Evolutionary conservation across 768 basidiomycete species (phyloP).

Genomic region (Leucosporidium yakuticum): DNA sequence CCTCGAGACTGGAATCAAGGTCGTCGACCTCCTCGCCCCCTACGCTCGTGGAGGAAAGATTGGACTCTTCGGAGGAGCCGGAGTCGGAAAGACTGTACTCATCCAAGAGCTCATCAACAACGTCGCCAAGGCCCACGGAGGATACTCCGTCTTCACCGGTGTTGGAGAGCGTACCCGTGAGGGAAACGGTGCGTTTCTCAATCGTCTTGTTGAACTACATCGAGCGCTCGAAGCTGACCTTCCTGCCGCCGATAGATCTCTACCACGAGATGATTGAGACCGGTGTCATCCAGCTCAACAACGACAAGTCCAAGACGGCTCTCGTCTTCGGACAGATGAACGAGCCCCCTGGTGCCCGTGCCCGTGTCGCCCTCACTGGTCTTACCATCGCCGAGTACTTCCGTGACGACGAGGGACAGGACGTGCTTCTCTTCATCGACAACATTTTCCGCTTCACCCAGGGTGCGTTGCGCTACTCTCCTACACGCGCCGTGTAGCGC

Average conservation of each 20-base stretch:
- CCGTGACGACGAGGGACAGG: conserved; percentile 99
- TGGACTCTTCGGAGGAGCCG: conserved; percentile 99
- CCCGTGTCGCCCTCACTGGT: conserved; percentile 98
- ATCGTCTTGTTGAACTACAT: not conserved
- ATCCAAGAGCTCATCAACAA: conserved; percentile 98
- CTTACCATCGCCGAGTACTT: conserved; percentile 99
- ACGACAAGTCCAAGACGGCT: conserved; percentile 96
- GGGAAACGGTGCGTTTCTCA: conserved; percentile 66
- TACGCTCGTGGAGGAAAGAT: conserved; percentile 99
- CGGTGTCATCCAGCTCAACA: conserved; percentile 99
- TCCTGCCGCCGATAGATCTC: conserved; percentile 48
- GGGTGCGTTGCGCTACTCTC: conserved; percentile 26
- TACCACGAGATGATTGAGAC: conserved; percentile 99
- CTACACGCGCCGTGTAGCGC: not conserved
- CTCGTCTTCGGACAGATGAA: conserved; percentile 99
- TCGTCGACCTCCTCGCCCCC: conserved; percentile 97
- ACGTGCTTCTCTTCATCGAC: conserved; percentile 99
- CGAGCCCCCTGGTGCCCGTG: conserved; percentile 99
- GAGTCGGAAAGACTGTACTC: conserved; percentile 99
- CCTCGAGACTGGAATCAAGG: conserved; percentile 99
- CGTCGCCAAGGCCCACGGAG: conserved; percentile 99
- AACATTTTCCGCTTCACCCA: conserved; percentile 99
- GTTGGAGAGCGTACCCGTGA: conserved; percentile 99
- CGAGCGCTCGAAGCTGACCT: not conserved
- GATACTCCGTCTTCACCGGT: conserved; percentile 83